Base-by-base conservation (phyloP, 495 filamentous ascomycete species). In the Eremomyces bilateralis region DNA sequence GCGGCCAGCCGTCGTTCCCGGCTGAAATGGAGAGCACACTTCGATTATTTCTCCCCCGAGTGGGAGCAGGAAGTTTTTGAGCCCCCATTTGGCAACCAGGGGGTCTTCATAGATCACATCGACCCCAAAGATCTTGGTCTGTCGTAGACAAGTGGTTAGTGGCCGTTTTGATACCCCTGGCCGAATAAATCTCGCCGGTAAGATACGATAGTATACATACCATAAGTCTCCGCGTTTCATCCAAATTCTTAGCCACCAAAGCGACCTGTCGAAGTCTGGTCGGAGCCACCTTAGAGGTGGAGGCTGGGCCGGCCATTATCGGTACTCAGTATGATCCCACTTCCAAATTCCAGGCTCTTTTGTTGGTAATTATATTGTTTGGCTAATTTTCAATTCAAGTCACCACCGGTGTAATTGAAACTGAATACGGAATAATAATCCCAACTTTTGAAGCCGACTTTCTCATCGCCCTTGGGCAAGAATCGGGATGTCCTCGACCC, bases 91-190 rank as follows among this genome's bases (percentile, higher is more conserved):
- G 1, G 15, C 40, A 16, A 49, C 44, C 4, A 18, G n/a, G 1
- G 49, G 44, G 29, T 50, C 46, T 24, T 37, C 47, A 21, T 43
- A 52, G 24, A 52, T 35, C 29, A 52, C 44, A 27, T 50, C 49
- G 3, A 40, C 47, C 15, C 47, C 47, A 3, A 52, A 21, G 2
- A 52, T 36, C 27, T 44, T 20, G 5, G 44, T 42, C 43, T 46
- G 8, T 12, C 4, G 16, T 16, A 0, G 20, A 24, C 11, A 32
- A 39, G 18, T 42, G 34, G 39, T 29, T 5, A 4, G 4, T 11
- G 18, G 29, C 31, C n/a, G n/a, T n/a, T n/a, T n/a, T n/a, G n/a
- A n/a, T n/a, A n/a, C n/a, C n/a, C n/a, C n/a, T n/a, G n/a, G n/a
- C n/a, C n/a, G n/a, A n/a, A n/a, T n/a, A n/a, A n/a, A n/a, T n/a